phyloP scores from a whole-genome alignment of 2,329 filamentous ascomycete species.

The Mariannaea sp. region DNA sequence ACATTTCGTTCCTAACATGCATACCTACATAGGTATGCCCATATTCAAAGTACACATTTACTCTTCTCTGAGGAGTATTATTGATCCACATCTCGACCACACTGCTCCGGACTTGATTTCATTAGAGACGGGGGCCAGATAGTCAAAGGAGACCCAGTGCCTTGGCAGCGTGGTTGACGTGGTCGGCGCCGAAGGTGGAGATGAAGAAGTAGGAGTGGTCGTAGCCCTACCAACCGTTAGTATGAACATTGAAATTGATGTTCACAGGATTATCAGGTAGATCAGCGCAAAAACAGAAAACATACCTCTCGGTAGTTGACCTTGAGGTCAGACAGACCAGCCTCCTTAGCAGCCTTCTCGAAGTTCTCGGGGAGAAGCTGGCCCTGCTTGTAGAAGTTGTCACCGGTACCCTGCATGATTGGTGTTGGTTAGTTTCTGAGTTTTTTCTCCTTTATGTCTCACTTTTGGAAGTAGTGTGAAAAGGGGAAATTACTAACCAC shows the following conservation, averaged over 20 bases:
- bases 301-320: constrained; percentile 80
- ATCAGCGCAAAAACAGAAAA: too few species aligned
- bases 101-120: neutral
- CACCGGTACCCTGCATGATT: constrained; percentile 74
- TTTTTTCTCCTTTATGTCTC: too few species aligned
- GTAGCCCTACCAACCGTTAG: constrained; percentile 64
- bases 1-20: neutral
- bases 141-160: constrained; percentile 59
- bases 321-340: constrained; percentile 72
- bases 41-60: too few species aligned
- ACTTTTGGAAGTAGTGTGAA: too few species aligned
- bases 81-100: neutral
- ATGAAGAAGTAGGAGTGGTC: constrained; percentile 99
- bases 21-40: neutral
- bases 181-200: constrained; percentile 85
- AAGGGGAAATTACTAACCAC: constrained; percentile 78
- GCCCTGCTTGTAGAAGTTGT: constrained; percentile 94
- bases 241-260: constrained; percentile 1
- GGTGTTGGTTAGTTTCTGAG: neutral
- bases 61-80: neutral
- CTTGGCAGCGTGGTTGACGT: constrained; percentile 90
- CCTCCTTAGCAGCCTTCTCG: constrained; percentile 75
- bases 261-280: too few species aligned
- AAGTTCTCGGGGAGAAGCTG: constrained; percentile 96
- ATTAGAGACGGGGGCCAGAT: constrained; percentile 19